Conservation (phyloP, 352 stramenopile species). For the Phytophthora europaea region DNA sequence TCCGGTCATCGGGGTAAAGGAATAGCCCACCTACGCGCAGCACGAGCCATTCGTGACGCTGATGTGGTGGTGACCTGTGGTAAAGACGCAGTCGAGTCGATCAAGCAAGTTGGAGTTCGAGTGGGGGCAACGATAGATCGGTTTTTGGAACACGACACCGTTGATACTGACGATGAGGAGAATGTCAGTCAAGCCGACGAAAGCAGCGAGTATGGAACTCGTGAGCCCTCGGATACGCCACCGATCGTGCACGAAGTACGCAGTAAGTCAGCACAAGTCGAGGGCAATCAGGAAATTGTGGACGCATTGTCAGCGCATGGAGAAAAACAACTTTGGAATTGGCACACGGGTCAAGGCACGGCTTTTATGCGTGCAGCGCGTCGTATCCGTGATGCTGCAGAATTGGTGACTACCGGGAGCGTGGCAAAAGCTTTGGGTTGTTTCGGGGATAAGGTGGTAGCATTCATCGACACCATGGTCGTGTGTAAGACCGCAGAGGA, state of each 20-base stretch:
- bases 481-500: neutral
- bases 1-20: constrained; percentile 58
- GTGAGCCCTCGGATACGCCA: neutral
- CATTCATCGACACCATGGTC: neutral
- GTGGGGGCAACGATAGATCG: neutral
- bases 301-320: neutral
- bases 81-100: constrained; percentile 18
- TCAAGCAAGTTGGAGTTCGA: neutral
- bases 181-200: neutral
- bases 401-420: neutral
- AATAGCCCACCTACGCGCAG: constrained; percentile 66
- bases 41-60: constrained; percentile 56
- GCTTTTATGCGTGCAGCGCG: neutral
- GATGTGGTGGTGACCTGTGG: constrained; percentile 54
- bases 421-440: neutral
- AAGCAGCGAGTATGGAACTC: neutral
- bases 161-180: neutral
- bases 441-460: neutral
- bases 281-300: neutral
- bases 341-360: neutral
- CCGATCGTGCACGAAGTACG: neutral
- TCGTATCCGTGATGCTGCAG: neutral
- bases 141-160: neutral
- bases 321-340: neutral
- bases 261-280: neutral